These are phyloP conservation scores for Endotrypanum monterogeii DNA, from an alignment of 208 protist genomes.

Conservation along the genomic window DNA sequence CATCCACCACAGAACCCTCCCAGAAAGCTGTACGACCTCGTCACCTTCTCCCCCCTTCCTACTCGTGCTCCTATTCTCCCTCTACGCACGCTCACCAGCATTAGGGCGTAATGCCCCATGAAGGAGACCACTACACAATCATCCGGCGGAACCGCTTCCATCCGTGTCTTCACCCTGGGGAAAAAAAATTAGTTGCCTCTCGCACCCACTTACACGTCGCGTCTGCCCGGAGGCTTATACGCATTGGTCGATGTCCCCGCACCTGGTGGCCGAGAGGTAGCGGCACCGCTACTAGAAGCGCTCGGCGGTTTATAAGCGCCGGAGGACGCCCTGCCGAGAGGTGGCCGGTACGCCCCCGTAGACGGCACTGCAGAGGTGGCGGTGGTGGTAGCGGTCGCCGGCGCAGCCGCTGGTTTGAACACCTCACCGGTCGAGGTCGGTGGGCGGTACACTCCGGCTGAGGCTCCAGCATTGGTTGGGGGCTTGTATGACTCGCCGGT, in stretches of 20 bases:
- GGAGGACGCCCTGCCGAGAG: background rate
- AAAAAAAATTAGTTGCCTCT: too few species aligned
- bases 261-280: conserved; percentile 17
- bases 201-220: conserved; percentile 14
- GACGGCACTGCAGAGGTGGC: conserved; percentile 14
- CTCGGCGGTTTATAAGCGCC: conserved; percentile 40
- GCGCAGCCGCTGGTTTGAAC: conserved; percentile 48
- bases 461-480: conserved; percentile 15
- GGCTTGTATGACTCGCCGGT: conserved; percentile 36
- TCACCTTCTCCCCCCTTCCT: conserved; percentile 5
- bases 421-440: conserved; percentile 24
- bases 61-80: too few species aligned
- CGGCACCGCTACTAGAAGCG: conserved; percentile 15
- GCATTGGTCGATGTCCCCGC: background rate
- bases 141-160: background rate
- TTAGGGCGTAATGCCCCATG: background rate
- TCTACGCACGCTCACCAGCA: background rate
- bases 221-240: conserved; percentile 29
- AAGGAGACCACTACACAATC: too few species aligned
- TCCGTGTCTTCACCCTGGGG: too few species aligned
- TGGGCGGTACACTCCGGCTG: conserved; percentile 12
- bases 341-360: conserved; percentile 14
- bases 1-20: too few species aligned
- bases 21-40: background rate
- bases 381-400: too few species aligned